Evolutionary conservation across 163 green algal genomes (phyloP), one percentile per base, ranked within the genome.

Genomic region (Botryococcus braunii): DNA sequence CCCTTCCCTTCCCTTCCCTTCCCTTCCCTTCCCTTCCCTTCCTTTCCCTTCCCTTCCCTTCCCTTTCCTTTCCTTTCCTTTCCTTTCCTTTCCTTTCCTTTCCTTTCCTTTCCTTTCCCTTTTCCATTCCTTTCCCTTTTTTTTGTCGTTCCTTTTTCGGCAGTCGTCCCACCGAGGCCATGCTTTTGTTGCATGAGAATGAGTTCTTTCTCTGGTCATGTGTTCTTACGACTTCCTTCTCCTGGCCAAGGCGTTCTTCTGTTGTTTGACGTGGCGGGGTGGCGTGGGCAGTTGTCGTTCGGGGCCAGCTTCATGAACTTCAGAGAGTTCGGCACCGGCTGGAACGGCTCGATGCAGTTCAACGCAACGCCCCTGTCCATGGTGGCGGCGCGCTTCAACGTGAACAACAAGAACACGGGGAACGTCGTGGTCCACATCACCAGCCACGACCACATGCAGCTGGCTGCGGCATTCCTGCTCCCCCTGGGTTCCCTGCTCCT

Each of bases 361-460:
- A 62, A 59, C 34, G 5, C 75, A 17, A 77, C 67, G 0, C 49
- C 66, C 13, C 76, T 85, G 35, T 83, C 79, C 29, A 47, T 64
- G 27, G 41, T 86, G 21, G 31, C 56, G 11, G 35, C 49, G 8
- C 70, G 76, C 23, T 62, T 70, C 3, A 84, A 82, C 66, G 52
- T 88, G n/a, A 89, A 88, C 70, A 77, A 35, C 65, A 76, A 78
- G 49, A 62, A 68, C n/a, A 39, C 70, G 37, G 79, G 79, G 32
- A 67, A 73, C 57, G 43, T 86, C 21, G 74, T 65, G 25, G 32
- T 79, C 38, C 69, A 74, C 27, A 62, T 78, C 37, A 78, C 62
- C 56, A 69, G 49, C 13, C 68, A 74, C 55, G 73, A 78, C 47
- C 36, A 69, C 34, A 41, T 56, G 9, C 34, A 71, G 46, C 67